A percentile compares a stretch with the other conserved stretches of the same genome.
phyloP scores from a whole-genome alignment of 768 basidiomycete species.

The Albatrellus ellisii region DNA sequence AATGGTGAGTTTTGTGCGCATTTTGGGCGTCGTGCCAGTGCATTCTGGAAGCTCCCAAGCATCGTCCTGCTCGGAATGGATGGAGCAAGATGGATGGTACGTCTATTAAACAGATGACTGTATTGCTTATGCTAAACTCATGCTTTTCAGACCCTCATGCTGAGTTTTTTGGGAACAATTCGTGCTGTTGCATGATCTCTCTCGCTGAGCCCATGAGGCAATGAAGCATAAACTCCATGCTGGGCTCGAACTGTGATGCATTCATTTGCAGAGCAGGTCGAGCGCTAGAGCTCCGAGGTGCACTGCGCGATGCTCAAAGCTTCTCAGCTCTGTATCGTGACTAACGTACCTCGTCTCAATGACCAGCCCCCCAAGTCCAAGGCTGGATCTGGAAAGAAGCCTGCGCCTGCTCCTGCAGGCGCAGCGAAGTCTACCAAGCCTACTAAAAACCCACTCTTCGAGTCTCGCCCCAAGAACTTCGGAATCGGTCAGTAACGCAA shows the following conservation, averaged over 20 bases:
- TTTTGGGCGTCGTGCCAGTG: no score
- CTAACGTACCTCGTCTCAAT: slow-evolving; percentile 68
- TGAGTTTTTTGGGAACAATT: slow-evolving; percentile 3
- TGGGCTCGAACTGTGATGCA: slow-evolving; percentile 23
- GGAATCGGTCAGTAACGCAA: slow-evolving; percentile 61
- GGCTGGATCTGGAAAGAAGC: slow-evolving; percentile 72
- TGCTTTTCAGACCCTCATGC: not conserved
- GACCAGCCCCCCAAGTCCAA: slow-evolving; percentile 67
- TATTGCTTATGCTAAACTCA: not conserved
- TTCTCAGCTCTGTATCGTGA: slow-evolving; percentile 15
- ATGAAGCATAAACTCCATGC: slow-evolving; percentile 33
- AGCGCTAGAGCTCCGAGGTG: slow-evolving; percentile 40
- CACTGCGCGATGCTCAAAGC: slow-evolving; percentile 21
- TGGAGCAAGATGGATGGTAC: slow-evolving; percentile 20
- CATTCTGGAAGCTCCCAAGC: no score
- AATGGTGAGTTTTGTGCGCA: no score
- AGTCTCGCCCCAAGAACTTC: slow-evolving; percentile 83
- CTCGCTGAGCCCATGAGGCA: slow-evolving; percentile 26
- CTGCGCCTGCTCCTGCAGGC: slow-evolving; percentile 73
- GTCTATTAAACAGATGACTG: slow-evolving; percentile 13
- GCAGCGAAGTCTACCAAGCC: slow-evolving; percentile 61
- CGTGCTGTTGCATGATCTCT: slow-evolving; percentile 4
- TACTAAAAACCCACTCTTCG: slow-evolving; percentile 95
- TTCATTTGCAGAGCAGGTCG: no score
- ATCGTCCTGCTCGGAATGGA: no score